Base-by-base conservation (phyloP, 148 eudicot genomes). In the Rhododendron ferrugineum region DNA sequence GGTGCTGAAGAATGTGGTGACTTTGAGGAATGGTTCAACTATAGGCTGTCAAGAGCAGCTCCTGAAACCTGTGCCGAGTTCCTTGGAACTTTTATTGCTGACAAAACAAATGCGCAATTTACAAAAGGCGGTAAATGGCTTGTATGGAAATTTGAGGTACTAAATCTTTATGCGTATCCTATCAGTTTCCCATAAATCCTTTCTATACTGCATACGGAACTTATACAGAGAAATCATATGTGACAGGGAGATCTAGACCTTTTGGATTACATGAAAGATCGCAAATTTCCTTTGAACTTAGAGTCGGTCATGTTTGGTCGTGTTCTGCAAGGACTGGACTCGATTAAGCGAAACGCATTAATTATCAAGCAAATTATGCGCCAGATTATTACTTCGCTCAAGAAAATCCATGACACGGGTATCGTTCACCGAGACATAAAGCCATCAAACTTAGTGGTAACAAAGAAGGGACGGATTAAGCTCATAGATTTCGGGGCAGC, bases 401-500 rank as follows among this genome's bases (percentile, higher is more conserved):
- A 94, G 94, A 96, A 96, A 85, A 93, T 96, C 82, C 98, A 96
- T 28, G 91, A 93, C 88, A 95, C 90, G 5, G 99, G 99, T 28
- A 96, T 96, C 60, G 96, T 96, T 81, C 99, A 96, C 80, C 90
- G 99, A 23, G 99, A 96, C 92, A 94, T 96, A 68, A 96, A 96
- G 89, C 99, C 99, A 18, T 91, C 99, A 86, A 96, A 96, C 85
- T 90, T 96, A 49, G 98, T 96, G 22, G 97, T 96, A 73, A 96
- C 99, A 40, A 96, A 94, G 89, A 96, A 94, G 90, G 99, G 98
- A 14, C 86, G 86, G 88, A 96, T 96, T 87, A 96, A 96, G 84
- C 94, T 96, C 77, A 96, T 96, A 46, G 99, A 96, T 90, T 96
- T 96, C 78, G 99, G 99, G 79, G 99, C 99, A 23, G 99, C 99